Evolutionary conservation across 495 filamentous ascomycete species (phyloP).

Genomic region (Astrothelium subdiscretum): DNA sequence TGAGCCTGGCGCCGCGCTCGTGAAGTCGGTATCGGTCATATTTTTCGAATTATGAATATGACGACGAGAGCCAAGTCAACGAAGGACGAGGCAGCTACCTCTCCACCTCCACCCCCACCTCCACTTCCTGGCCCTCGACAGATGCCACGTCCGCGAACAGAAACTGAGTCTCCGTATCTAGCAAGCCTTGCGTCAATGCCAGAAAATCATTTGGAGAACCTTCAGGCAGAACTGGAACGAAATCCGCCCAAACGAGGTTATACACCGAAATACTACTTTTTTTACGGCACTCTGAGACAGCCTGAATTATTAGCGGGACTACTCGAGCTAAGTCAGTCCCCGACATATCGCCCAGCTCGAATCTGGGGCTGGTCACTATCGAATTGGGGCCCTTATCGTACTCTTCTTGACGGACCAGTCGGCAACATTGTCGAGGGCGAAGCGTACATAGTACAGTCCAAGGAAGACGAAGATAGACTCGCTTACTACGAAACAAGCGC

Average conservation of each 20-base stretch:
- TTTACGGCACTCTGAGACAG: constrained; percentile 17
- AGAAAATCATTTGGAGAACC: background rate
- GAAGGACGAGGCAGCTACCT: background rate
- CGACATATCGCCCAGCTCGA: constrained; percentile 13
- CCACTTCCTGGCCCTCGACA: background rate
- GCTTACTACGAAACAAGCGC: constrained; percentile 18
- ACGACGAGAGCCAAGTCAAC: no score
- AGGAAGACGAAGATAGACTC: constrained; percentile 15
- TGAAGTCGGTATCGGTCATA: background rate
- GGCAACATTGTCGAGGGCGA: constrained; percentile 14
- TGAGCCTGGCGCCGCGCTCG: no score
- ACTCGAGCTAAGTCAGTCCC: constrained; percentile 15
- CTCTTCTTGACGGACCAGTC: constrained; percentile 15
- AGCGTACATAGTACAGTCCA: constrained; percentile 12
- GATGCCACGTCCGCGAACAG: background rate
- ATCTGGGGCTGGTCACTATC: constrained; percentile 15
- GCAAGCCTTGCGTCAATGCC: background rate
- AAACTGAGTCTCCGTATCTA: background rate
- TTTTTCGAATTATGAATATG: no score
- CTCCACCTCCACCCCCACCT: background rate
- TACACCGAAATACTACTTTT: constrained; percentile 14
- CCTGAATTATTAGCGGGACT: constrained; percentile 13
- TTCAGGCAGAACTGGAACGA: background rate
- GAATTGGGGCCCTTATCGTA: constrained; percentile 21
- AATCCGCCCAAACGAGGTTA: background rate